Evolutionary conservation across 106 monocot species (phyloP), one percentile per base, ranked within the genome.

Genomic region (Amphibolis antarctica): DNA sequence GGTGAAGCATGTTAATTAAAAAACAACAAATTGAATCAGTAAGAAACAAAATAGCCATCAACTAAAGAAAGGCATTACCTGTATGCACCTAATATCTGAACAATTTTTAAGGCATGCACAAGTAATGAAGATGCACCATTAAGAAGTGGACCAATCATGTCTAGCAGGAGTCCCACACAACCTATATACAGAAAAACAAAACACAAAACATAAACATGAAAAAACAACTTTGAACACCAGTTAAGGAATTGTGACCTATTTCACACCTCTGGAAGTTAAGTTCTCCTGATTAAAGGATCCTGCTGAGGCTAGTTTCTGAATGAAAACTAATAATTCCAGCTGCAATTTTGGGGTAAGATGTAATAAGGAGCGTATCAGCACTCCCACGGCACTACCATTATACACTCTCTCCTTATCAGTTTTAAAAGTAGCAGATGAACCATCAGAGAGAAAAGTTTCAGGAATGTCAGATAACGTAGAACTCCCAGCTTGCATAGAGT

Each of bases 61-160:
- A 1, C 25, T 25, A 10, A 14, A 18, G 21, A 9, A n/a, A 12
- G 26, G 68, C 55, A 36, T 49, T 44, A 86, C 96, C 86, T 96
- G 73, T 91, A 98, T 67, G 91, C 82, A 28, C 98, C 98, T 45
- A 98, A 87, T 45, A 98, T 75, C 76, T 91, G 85, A 63, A 98
- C 80, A 66, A 91, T 81, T 51, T 80, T 74, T 53, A 98, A 68
- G 53, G 91, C 80, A 73, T 87, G 90, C 51, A 69, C 62, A 62
- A 98, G 84, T 70, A 98, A 72, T 62, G 84, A 80, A 73, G 91
- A 91, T 42, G 82, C 79, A 29, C 87, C 77, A 22, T 59, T 68
- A 50, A 98, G 78, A 74, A 82, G 85, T 75, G 98, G 91, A 57
- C 60, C 75, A 62, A 98, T 79, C 71, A 73, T 85, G 66, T 98